A percentile compares a stretch with the other conserved stretches of the same genome.
phyloP scores from a whole-genome alignment of 768 basidiomycete species.

The Serendipita sp. region DNA sequence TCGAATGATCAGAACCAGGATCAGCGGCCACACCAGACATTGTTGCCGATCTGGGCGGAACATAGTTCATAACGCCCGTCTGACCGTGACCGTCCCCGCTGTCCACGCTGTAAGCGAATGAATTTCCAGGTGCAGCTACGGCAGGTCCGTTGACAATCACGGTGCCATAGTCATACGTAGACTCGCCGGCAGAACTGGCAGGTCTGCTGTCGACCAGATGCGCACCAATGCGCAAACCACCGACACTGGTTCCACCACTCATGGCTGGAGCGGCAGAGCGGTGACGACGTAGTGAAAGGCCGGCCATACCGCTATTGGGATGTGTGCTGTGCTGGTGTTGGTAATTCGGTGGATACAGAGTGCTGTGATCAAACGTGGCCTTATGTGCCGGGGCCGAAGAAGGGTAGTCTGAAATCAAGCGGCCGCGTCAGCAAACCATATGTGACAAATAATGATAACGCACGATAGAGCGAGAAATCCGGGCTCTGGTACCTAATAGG shows the following conservation, averaged over 20 bases:
- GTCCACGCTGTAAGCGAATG: not conserved
- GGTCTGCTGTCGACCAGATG: not conserved
- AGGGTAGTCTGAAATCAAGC: not conserved
- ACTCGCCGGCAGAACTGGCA: not conserved
- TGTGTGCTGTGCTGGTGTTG: not conserved
- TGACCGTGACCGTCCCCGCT: not conserved
- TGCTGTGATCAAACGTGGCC: constrained; percentile 42
- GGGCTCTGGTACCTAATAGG: not conserved
- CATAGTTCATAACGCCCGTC: not conserved
- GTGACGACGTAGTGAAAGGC: not conserved
- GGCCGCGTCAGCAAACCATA: not conserved
- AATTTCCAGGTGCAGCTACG: not conserved
- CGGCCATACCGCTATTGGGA: not conserved
- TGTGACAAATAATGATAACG: not conserved
- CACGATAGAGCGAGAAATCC: not conserved
- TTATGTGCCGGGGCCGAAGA: constrained; percentile 53
- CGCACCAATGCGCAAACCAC: not conserved
- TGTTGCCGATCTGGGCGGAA: not conserved
- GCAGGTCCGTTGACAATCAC: not conserved
- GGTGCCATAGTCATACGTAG: not conserved
- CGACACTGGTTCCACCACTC: not conserved
- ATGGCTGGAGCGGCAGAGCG: not conserved
- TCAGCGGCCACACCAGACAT: not conserved
- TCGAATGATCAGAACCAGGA: constrained; percentile 1
- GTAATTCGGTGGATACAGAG: constrained; percentile 28